phyloP scores from a whole-genome alignment of 352 stramenopile species.

The Phytophthora pisi region DNA sequence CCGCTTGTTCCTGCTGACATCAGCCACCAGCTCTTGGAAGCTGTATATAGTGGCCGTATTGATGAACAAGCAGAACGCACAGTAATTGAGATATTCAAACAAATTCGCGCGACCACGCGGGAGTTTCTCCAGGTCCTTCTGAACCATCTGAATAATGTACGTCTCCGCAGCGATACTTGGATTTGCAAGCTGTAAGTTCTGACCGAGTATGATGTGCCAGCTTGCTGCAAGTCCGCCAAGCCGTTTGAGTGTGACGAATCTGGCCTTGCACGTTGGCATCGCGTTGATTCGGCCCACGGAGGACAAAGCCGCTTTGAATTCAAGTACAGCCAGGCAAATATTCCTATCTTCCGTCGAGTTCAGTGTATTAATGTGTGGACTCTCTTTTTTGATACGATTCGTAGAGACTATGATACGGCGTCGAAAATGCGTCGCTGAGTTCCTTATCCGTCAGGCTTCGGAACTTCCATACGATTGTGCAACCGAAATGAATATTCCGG shows the following conservation, averaged over 20 bases:
- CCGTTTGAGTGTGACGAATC: conserved; percentile 45
- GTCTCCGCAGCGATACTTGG: not conserved
- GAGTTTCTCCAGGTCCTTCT: conserved; percentile 62
- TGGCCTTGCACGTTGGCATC: conserved; percentile 49
- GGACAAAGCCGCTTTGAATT: conserved; percentile 21
- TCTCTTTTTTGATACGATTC: not conserved
- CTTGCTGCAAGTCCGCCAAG: conserved; percentile 45
- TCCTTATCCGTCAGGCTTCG: conserved; percentile 57
- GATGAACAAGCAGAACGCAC: conserved; percentile 13
- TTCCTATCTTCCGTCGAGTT: too few relatives aligned
- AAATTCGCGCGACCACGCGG: conserved; percentile 38
- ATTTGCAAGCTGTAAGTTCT: not conserved
- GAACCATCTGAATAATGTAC: conserved; percentile 53
- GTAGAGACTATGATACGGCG: conserved; percentile 36
- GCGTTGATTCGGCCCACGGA: conserved; percentile 50
- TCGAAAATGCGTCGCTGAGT: conserved; percentile 45
- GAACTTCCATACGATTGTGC: conserved; percentile 49
- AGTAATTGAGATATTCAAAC: conserved; percentile 40
- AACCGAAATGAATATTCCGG: conserved; percentile 41
- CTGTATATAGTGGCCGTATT: conserved; percentile 5
- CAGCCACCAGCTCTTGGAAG: conserved; percentile 47
- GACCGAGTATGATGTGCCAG: conserved; percentile 20
- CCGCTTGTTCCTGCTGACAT: conserved; percentile 48
- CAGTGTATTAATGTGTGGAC: not conserved
- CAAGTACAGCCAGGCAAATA: conserved; percentile 36